Conservation (phyloP, 371 early-diverging fungal genomes). For the Mucor racemosus region DNA sequence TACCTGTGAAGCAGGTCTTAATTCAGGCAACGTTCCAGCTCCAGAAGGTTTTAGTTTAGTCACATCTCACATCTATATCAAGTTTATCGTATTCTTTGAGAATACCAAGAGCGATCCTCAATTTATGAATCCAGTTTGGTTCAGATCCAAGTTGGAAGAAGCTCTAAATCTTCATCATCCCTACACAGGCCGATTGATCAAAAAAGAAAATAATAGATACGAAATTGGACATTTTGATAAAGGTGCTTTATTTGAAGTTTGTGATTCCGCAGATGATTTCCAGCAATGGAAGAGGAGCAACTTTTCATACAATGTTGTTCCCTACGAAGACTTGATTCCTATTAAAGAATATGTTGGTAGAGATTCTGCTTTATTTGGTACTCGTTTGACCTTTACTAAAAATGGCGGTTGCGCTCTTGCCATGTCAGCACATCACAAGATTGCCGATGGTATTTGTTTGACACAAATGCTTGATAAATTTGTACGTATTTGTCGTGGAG, state of each 20-base stretch:
- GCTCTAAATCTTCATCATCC: conserved; percentile 17
- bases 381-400: conserved; percentile 4
- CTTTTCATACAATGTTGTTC: conserved; percentile 16
- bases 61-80: conserved; percentile 20
- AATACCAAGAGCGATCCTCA: conserved; percentile 10
- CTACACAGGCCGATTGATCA: conserved; percentile 17
- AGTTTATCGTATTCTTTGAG: conserved; percentile 12
- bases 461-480: conserved; percentile 2
- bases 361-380: conserved; percentile 17
- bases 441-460: conserved; percentile 14
- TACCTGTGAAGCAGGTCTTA: neutral
- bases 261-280: conserved; percentile 18
- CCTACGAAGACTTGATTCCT: conserved; percentile 17
- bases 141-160: neutral
- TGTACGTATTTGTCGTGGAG: conserved; percentile 4
- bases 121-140: conserved; percentile 16
- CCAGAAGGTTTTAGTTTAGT: conserved; percentile 23
- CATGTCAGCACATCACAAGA: conserved; percentile 20
- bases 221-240: conserved; percentile 22
- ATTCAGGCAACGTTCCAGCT: conserved; percentile 9
- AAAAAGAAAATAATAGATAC: conserved; percentile 15
- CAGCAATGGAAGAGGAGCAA: conserved; percentile 11
- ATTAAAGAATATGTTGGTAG: conserved; percentile 4
- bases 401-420: conserved; percentile 12
- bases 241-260: conserved; percentile 22